These are phyloP conservation scores for Amphibolis antarctica DNA, from an alignment of 106 monocot species.

Conservation along the genomic window DNA sequence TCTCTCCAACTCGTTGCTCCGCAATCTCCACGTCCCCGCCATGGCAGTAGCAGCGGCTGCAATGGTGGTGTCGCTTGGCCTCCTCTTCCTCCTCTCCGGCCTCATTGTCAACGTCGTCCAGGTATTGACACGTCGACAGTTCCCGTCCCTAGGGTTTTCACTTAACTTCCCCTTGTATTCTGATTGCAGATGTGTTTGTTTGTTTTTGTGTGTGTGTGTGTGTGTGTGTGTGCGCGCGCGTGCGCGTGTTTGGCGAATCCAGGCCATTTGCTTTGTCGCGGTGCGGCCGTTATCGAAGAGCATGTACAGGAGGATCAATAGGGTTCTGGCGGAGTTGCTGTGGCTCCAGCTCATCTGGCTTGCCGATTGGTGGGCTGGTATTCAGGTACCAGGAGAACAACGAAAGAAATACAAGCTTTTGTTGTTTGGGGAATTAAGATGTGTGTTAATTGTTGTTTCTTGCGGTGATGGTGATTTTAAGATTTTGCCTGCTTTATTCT, in stretches of 20 bases:
- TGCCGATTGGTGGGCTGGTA: conserved; percentile 76
- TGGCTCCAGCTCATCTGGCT: conserved; percentile 80
- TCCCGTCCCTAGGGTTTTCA: too few relatives aligned
- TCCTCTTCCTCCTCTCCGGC: conserved; percentile 71
- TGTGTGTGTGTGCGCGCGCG: too few relatives aligned
- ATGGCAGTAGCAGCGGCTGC: conserved; percentile 39
- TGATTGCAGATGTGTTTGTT: too few relatives aligned
- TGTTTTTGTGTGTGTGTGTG: neutral
- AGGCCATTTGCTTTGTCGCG: conserved; percentile 34
- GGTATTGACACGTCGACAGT: too few relatives aligned
- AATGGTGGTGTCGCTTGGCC: conserved; percentile 49
- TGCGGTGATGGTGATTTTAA: neutral
- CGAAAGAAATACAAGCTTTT: neutral
- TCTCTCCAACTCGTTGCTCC: neutral
- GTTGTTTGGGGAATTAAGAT: neutral
- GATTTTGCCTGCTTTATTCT: neutral
- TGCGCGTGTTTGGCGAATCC: too few relatives aligned
- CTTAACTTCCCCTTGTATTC: too few relatives aligned
- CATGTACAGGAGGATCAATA: conserved; percentile 59
- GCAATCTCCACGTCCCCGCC: neutral
- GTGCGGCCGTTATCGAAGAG: conserved; percentile 55
- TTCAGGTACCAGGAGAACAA: conserved; percentile 40
- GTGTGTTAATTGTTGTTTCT: too few relatives aligned
- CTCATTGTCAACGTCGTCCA: conserved; percentile 59
- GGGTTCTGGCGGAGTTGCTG: conserved; percentile 50